A percentile compares a stretch with the other conserved stretches of the same genome.
These are phyloP conservation scores for Volvariella surrecta DNA, from an alignment of 1,284 basidiomycete species.

Conservation along the genomic window DNA sequence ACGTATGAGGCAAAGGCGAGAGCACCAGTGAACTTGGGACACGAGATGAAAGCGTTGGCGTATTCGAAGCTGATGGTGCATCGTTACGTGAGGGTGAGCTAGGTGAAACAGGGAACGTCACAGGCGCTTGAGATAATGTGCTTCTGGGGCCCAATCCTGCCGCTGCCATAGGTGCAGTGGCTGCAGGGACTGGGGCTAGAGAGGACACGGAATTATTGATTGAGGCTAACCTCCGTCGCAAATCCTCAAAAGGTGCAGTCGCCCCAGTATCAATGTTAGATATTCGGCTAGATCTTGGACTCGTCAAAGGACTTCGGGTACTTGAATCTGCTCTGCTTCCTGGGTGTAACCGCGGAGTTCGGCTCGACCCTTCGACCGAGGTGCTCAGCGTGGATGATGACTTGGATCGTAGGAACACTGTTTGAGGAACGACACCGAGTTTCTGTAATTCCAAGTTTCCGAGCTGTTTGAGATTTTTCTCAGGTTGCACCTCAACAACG, in stretches of 20 bases:
- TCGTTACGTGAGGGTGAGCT: too few species aligned
- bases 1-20: constrained; percentile 21
- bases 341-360: constrained; percentile 10
- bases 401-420: constrained; percentile 79
- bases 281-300: constrained; percentile 9
- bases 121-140: too few species aligned
- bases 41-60: constrained; percentile 19
- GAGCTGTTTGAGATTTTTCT: constrained; percentile 56
- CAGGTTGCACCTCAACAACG: constrained; percentile 52
- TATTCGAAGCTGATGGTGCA: too few species aligned
- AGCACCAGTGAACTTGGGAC: constrained; percentile 13
- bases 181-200: constrained; percentile 34
- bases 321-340: too few species aligned
- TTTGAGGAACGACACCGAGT: constrained; percentile 89
- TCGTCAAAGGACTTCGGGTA: too few species aligned
- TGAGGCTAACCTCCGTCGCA: constrained; percentile 59
- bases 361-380: too few species aligned
- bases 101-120: too few species aligned
- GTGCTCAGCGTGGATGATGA: constrained; percentile 14
- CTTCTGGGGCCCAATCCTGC: too few species aligned
- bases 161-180: constrained; percentile 25
- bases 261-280: constrained; percentile 9
- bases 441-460: constrained; percentile 71
- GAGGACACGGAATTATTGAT: constrained; percentile 65
- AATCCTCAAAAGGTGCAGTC: constrained; percentile 59